phyloP scores from a whole-genome alignment of 192 early-diverging fungal genomes.

The Linnemannia elongata region DNA sequence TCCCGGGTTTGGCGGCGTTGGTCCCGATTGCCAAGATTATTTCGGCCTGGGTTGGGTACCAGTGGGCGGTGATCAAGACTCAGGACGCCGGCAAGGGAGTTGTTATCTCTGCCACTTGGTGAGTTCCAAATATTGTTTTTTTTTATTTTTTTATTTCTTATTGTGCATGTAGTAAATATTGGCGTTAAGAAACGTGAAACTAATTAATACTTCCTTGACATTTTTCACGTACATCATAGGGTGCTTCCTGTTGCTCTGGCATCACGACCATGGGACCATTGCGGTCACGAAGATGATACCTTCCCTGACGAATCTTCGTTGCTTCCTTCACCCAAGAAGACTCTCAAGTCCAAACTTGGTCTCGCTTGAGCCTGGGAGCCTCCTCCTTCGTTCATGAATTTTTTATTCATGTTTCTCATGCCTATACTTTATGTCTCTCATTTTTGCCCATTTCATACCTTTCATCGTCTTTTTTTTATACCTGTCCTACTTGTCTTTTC shows the following conservation, averaged over 20 bases:
- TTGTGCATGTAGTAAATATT: not conserved
- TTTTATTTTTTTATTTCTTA: not conserved
- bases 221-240: conserved; percentile 16
- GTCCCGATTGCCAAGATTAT: conserved; percentile 57
- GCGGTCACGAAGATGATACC: conserved; percentile 9
- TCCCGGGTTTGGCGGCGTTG: conserved; percentile 28
- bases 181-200: not conserved
- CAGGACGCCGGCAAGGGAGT: conserved; percentile 55
- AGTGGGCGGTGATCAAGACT: conserved; percentile 57
- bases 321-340: not conserved
- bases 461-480: not conserved
- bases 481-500: not conserved
- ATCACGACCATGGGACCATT: conserved; percentile 52
- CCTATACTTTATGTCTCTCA: too few species aligned
- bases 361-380: not conserved
- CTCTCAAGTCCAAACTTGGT: conserved; percentile 22
- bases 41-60: conserved; percentile 58
- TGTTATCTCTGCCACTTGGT: conserved; percentile 59
- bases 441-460: too few species aligned
- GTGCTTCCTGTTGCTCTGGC: conserved; percentile 59
- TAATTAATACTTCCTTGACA: not conserved
- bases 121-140: not conserved
- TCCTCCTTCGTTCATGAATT: not conserved
- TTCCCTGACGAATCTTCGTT: not conserved
- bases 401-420: not conserved